Evolutionary conservation across 306 rosid species (phyloP), one percentile per base, ranked within the genome.

Genomic region (Sophora flavescens): DNA sequence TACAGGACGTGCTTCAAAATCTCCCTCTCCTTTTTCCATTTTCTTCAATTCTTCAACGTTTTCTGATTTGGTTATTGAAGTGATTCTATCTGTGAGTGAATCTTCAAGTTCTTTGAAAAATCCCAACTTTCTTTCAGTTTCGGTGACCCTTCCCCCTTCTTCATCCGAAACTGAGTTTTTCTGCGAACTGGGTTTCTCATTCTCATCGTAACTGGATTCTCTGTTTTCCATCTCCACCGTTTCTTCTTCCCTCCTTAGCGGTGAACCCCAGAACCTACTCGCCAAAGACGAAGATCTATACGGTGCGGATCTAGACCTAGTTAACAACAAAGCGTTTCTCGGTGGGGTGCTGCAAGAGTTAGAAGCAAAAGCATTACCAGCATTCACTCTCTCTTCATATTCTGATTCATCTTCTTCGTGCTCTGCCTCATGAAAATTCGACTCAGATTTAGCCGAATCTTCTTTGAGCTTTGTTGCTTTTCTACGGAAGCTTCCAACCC

Each of bases 251-350:
- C 12, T 50, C 14, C 72, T 72, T 0, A 53, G 18, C 1, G 93
- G 87, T 6, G 97, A 89, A 72, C 88, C 83, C 96, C 93, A 88
- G 41, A 90, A 89, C 70, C 88, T 86, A 35, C 80, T 22, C 0
- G 96, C 96, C 16, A 91, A 62, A 33, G 92, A 90, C 0, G 96
- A 90, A 48, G 99, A 87, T 76, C 97, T 85, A 64, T 89, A 82
- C 6, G 99, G 99, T 4, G 97, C 96, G 63, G 99, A 92, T 87
- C 96, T 90, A 68, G 97, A 89, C 17, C 99, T 64, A 1, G 97
- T 92, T 35, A 95, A 77, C 0, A 90, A 36, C 60, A 95, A 82
- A 16, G 99, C 99, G 50, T 95, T 90, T 63, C 63, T 89, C 3
- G 97, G 99, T 1, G 97, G 97, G 5, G 90, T 78, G 15, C 28